Evolutionary conservation across 176 grass and related monocot species (phyloP).

Genomic region (Aegilops bicornis): DNA sequence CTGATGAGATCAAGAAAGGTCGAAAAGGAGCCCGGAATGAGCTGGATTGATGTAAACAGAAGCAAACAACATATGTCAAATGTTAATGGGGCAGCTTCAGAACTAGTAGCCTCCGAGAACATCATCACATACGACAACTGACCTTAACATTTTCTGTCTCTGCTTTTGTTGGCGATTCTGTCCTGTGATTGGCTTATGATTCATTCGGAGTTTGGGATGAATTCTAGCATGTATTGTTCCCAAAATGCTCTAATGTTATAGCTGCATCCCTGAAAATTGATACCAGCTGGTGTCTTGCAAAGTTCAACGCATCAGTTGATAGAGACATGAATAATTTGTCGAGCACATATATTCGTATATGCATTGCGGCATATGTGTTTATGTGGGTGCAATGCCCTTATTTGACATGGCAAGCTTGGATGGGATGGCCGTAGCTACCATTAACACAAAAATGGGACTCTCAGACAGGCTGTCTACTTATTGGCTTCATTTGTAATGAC

Average conservation of each 20-base stretch:
- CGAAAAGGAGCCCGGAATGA: conserved; percentile 60
- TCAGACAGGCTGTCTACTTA: conserved; percentile 25
- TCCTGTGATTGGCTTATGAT: conserved; percentile 27
- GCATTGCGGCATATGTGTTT: conserved; percentile 4
- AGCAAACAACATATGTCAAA: conserved; percentile 5
- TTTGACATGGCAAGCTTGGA: not conserved
- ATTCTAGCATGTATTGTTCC: conserved; percentile 16
- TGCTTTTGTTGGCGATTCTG: conserved; percentile 6
- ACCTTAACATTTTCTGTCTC: conserved; percentile 29
- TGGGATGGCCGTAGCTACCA: conserved; percentile 11
- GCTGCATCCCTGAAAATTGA: conserved; percentile 19
- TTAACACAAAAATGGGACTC: conserved; percentile 8
- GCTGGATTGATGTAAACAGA: conserved; percentile 62
- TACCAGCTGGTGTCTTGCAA: conserved; percentile 3
- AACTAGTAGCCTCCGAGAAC: conserved; percentile 7
- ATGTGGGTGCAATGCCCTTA: not conserved
- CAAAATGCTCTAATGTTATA: conserved; percentile 11
- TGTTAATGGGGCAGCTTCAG: conserved; percentile 3
- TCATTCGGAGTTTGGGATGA: conserved; percentile 6
- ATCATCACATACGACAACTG: conserved; percentile 16
- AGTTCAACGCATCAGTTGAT: not conserved
- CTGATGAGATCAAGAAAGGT: conserved; percentile 67
- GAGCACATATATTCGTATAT: not conserved
- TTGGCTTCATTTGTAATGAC: not conserved
- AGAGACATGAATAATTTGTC: not conserved